phyloP scores from a whole-genome alignment of 129 eudicot species.

The Sambucus nigra region DNA sequence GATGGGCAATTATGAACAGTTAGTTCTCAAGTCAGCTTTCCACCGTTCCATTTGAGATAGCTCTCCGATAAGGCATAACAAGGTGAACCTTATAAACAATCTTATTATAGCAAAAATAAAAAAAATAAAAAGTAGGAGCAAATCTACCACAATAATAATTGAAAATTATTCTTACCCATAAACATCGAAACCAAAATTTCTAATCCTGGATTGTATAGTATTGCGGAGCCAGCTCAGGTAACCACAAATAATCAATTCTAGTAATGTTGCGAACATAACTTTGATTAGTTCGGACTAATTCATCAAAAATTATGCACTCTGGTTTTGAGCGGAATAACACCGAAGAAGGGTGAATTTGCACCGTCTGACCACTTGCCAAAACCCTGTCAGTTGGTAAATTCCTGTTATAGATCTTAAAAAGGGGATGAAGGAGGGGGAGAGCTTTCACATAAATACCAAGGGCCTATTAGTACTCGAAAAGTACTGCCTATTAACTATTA shows the following conservation, averaged over 20 bases:
- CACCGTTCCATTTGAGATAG: too few species aligned
- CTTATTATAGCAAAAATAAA: too few species aligned
- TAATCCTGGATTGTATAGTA: slow-evolving; percentile 56
- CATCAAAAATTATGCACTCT: slow-evolving; percentile 71
- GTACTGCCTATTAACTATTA: too few species aligned
- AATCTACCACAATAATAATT: too few species aligned
- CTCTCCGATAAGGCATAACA: too few species aligned
- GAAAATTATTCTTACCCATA: slow-evolving; percentile 7
- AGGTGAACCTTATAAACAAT: too few species aligned
- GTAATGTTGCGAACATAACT: slow-evolving; percentile 72
- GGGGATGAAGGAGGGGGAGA: background rate
- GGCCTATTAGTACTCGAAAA: background rate
- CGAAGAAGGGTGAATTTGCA: slow-evolving; percentile 84
- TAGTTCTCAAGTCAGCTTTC: too few species aligned
- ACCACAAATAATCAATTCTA: slow-evolving; percentile 82
- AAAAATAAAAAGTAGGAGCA: too few species aligned
- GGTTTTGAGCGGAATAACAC: slow-evolving; percentile 58
- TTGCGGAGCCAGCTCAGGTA: slow-evolving; percentile 91
- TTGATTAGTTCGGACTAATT: slow-evolving; percentile 67
- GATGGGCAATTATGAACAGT: too few species aligned
- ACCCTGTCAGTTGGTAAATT: slow-evolving; percentile 44
- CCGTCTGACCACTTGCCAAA: slow-evolving; percentile 69
- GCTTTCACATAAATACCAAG: background rate
- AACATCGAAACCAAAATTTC: background rate
- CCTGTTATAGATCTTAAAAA: background rate